Evolutionary conservation across 306 rosid species (phyloP), one percentile per base, ranked within the genome.

Genomic region (Glycine tomentella): DNA sequence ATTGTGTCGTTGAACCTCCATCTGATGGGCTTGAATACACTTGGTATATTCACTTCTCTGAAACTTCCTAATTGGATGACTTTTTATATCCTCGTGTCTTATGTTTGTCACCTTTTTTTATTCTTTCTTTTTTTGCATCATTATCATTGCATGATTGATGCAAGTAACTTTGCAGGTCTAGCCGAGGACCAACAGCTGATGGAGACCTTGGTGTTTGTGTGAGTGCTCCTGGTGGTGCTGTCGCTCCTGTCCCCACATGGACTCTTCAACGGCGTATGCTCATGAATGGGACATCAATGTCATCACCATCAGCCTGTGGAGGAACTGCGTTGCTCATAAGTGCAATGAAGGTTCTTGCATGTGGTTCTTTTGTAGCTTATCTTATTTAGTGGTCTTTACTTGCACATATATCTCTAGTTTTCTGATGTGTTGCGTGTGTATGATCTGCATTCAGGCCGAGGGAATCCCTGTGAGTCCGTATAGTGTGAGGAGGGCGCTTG

Each of bases 221-320:
- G 76, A 95, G 99, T 69, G 99, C 99, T 81, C 99, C 99, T 52
- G 99, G 99, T 48, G 98, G 97, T 36, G 99, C 99, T 86, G 94
- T 95, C 84, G 98, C 99, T 84, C 97, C 98, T 51, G 99, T 95
- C 84, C 99, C 99, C 61, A 95, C 93, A 1, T 95, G 99, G 99
- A 95, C 99, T 83, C 98, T 95, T 75, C 99, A 95, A 80, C 85
- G 90, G 51, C 97, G 99, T 36, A 95, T 86, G 99, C 98, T 95
- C 66, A 93, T 93, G 99, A 95, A 93, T 81, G 99, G 99, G 89
- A 95, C 99, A 4, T 95, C 99, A 83, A 95, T 95, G 99, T 83
- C 99, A 64, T 95, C 99, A 63, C 99, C 99, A 61, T 91, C 97
- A 84, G 99, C 99, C 12, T 95, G 99, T 86, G 99, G 99, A 31